Percentiles rank a stretch among this genome's conserved stretches.
Evolutionary conservation across 768 basidiomycete genomes (phyloP).

Genomic region (Pulveroboletus frians): DNA sequence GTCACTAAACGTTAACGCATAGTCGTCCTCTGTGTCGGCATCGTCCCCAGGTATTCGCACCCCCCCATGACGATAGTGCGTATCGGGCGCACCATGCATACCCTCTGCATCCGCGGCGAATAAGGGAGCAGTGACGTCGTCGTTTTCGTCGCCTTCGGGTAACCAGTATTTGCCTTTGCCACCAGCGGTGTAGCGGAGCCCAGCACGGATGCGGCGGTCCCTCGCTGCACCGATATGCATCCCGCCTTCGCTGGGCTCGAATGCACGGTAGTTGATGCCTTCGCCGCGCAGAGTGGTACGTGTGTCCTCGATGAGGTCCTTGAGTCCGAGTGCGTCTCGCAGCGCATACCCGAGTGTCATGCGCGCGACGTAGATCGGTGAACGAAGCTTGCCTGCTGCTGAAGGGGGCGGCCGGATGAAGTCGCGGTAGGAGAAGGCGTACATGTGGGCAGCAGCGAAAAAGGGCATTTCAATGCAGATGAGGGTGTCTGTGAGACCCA

Average conservation of each 20-base stretch:
- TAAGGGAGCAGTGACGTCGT: constrained; percentile 73
- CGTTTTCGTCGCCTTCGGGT: constrained; percentile 49
- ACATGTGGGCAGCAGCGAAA: constrained; percentile 92
- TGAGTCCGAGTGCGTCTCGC: constrained; percentile 80
- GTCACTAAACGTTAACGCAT: constrained; percentile 25
- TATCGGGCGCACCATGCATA: constrained; percentile 60
- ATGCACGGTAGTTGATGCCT: constrained; percentile 93
- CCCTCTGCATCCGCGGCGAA: constrained; percentile 56
- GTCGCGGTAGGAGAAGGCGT: constrained; percentile 88
- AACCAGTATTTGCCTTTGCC: constrained; percentile 96
- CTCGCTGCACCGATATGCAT: constrained; percentile 88
- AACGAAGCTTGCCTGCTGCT: constrained; percentile 19
- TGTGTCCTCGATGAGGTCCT: constrained; percentile 84
- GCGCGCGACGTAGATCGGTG: constrained; percentile 64
- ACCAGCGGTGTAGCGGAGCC: constrained; percentile 86
- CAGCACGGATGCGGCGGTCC: constrained; percentile 84
- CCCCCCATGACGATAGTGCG: constrained; percentile 30
- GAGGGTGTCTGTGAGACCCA: constrained; percentile 84
- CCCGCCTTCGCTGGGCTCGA: constrained; percentile 91
- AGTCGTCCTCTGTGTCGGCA: constrained; percentile 33
- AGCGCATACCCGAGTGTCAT: constrained; percentile 86
- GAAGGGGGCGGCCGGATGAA: constrained; percentile 55
- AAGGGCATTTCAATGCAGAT: constrained; percentile 98
- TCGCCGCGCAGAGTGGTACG: constrained; percentile 78
- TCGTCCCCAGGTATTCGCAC: constrained; percentile 20